A percentile compares a stretch with the other conserved stretches of the same genome.
Conservation (phyloP, 1,284 basidiomycete species). For the Marasmius sp. region DNA sequence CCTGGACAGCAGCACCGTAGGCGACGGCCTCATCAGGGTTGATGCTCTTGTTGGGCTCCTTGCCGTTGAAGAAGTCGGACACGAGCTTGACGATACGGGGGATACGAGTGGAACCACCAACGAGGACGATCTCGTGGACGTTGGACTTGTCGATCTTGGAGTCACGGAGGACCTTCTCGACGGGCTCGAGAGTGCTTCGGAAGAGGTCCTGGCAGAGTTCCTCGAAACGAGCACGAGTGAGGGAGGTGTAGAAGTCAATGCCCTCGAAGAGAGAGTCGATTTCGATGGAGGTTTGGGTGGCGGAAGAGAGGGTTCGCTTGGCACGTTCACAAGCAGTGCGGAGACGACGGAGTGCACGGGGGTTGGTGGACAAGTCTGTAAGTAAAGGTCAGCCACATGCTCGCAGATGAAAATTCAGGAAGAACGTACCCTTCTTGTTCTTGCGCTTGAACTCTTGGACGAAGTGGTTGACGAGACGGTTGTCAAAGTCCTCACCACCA, state of each 20-base stretch:
- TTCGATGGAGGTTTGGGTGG: conserved; percentile 95
- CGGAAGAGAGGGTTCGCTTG: conserved; percentile 97
- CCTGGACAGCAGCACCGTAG: conserved; percentile 99
- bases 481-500: conserved; percentile 92
- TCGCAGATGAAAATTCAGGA: background rate
- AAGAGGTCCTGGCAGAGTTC: conserved; percentile 98
- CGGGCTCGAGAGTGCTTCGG: conserved; percentile 95
- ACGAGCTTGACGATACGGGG: conserved; percentile 98
- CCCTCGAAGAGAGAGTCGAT: conserved; percentile 98
- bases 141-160: conserved; percentile 96
- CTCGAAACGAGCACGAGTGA: conserved; percentile 99
- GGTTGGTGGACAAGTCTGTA: conserved; percentile 83
- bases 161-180: conserved; percentile 98
- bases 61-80: conserved; percentile 97
- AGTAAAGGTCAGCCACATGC: background rate
- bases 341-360: conserved; percentile 95
- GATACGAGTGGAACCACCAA: conserved; percentile 98
- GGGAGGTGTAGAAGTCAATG: conserved; percentile 97
- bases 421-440: conserved; percentile 18
- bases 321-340: conserved; percentile 98
- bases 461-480: conserved; percentile 79
- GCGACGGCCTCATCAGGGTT: conserved; percentile 99
- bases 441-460: conserved; percentile 20
- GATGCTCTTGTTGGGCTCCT: conserved; percentile 95
- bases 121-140: conserved; percentile 97